Evolutionary conservation across 192 early-diverging fungal species (phyloP), one percentile per base, ranked within the genome.

Genomic region (Linnemannia exigua): DNA sequence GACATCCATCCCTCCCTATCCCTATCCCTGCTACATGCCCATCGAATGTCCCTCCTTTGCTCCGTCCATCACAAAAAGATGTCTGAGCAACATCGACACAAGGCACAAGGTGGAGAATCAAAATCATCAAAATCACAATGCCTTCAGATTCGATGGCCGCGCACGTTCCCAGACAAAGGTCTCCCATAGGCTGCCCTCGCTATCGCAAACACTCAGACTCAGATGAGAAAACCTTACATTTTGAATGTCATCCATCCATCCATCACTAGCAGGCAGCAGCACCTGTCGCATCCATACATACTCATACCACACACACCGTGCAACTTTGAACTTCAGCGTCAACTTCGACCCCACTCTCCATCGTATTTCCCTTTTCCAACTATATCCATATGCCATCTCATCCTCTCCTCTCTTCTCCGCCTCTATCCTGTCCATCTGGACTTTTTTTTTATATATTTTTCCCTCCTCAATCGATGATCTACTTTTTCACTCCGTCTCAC

Each of bases 371-470:
- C n/a, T 52, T 52, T 52, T 12, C 44, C 52, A 54, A 63, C 25
- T 63, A 25, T n/a, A n/a, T 31, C 25, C 11, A n/a, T 14, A 63
- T 63, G 58, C 58, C 58, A 63, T 63, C 58, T 63, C 58, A 63
- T 63, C 58, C 28, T 7, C 58, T 31, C 28, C 0, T 63, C 52
- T 15, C 28, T 25, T 63, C 58, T 63, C 58, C 28, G 58, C 58
- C 58, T 63, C 58, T 63, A 63, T 63, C 58, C 58, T 63, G 58
- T 63, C 58, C 58, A 63, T 63, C 58, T 63, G 58, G 58, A 63
- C 58, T 63, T 63, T 41, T 69, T 69, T 69, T 69, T 58, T 58
- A 9, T 28, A 0, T 1, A 5, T 58, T 5, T 25, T 12, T 25
- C 28, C 28, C 31, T 25, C 58, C 9, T 44, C 41, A 44, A 63